Evolutionary conservation across 1,284 basidiomycete genomes (phyloP), one percentile per base, ranked within the genome.

Genomic region (Fomitopsis palustris): DNA sequence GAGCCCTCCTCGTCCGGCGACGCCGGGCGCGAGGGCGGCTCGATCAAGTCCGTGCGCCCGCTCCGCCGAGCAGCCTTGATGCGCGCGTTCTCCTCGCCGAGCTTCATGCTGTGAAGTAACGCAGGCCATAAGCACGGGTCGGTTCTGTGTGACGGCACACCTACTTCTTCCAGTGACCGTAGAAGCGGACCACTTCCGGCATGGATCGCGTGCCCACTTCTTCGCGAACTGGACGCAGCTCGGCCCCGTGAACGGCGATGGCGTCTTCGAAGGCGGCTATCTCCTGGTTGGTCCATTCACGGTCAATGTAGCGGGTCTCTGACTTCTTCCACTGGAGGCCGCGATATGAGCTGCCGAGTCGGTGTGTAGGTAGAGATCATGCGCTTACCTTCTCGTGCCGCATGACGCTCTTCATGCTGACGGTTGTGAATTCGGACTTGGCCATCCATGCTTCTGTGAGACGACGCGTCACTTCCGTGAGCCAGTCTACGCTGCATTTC

Each of bases 141-240:
- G 35, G 21, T n/a, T 59, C 7, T 10, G 29, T 19, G 21, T 57
- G 54, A 14, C 52, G 41, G 58, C 25, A n/a, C n/a, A 70, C 76
- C 38, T 66, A 90, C 90, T 84, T 91, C 78, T 95, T 95, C 93
- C 93, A 95, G 56, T 83, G 84, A 7, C 87, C 90, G 67, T 93
- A 94, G 74, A 87, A 92, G 16, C 92, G 84, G 29, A 95, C 91
- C 16, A 93, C 85, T 67, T 95, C 92, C 17, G 82, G 78, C 65
- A 91, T 83, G 1, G 86, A 79, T 55, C 92, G 80, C 5, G 85
- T 83, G 6, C 81, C 82, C 35, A 95, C 80, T 67, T 91, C 88
- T 39, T 91, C 88, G 59, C 88, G 81, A 39, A 94, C 87, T 31
- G 85, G 81, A 49, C 88, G 85, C 61, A 95, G 84, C 68, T 95